Evolutionary conservation across 164 flowering plant species (phyloP).

Genomic region (Magnolia kwangsiensis): DNA sequence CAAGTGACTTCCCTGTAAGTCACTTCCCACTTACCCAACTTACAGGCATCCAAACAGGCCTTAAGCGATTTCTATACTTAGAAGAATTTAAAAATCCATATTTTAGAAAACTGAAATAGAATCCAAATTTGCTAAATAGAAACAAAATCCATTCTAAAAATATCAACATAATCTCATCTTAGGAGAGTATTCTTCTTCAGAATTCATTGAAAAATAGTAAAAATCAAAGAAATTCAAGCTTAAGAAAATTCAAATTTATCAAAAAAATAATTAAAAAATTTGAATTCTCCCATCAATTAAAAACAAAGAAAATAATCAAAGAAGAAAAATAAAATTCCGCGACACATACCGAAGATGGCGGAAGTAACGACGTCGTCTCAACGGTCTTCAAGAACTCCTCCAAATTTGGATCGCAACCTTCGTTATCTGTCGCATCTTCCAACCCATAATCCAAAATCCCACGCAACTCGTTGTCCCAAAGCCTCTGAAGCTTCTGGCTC

Average conservation of each 20-base stretch:
- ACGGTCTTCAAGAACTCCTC: conserved; percentile 48
- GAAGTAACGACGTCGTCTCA: conserved; percentile 44
- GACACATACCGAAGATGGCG: conserved; percentile 58
- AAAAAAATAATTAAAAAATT: background rate
- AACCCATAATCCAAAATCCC: conserved; percentile 73
- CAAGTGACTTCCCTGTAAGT: too few species aligned
- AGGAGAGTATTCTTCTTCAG: too few species aligned
- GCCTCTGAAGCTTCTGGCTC: conserved; percentile 31
- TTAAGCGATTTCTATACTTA: too few species aligned
- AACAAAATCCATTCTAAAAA: too few species aligned
- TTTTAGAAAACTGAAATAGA: too few species aligned
- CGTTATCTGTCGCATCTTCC: conserved; percentile 60
- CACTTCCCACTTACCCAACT: too few species aligned
- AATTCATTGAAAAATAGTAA: too few species aligned
- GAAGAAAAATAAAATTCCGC: background rate
- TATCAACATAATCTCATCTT: too few species aligned
- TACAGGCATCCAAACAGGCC: too few species aligned
- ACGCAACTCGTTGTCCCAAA: conserved; percentile 49
- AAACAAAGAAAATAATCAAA: conserved; percentile 4
- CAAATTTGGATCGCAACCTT: conserved; percentile 59
- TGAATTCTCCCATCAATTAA: background rate
- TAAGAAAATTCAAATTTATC: background rate
- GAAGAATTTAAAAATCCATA: too few species aligned
- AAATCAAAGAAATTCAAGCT: too few species aligned
- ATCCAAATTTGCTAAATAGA: too few species aligned